Evolutionary conservation across 2,329 filamentous ascomycete species (phyloP).

Genomic region (Pseudophaeomoniella oleicola): DNA sequence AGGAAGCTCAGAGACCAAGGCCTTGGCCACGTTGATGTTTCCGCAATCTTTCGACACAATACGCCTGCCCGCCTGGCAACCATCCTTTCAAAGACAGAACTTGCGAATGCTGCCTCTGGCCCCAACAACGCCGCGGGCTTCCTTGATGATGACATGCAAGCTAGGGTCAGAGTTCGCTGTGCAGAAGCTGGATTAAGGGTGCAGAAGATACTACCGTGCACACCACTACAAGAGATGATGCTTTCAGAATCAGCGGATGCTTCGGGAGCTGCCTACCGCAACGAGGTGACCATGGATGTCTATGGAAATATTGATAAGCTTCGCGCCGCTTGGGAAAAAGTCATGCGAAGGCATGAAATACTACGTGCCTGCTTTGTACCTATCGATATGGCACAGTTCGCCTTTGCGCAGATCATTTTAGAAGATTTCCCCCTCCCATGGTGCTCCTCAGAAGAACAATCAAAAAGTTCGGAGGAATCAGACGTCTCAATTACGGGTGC

Average conservation of each 20-base stretch:
- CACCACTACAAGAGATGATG: constrained; percentile 80
- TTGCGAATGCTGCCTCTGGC: neutral
- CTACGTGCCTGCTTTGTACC: constrained; percentile 61
- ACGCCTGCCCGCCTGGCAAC: constrained; percentile 48
- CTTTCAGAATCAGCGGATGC: constrained; percentile 40
- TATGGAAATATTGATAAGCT: constrained; percentile 35
- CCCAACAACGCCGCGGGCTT: neutral
- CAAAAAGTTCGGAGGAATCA: too few species aligned
- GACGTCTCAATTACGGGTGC: neutral
- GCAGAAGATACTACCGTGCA: constrained; percentile 58
- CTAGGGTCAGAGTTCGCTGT: constrained; percentile 20
- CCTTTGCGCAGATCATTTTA: constrained; percentile 62
- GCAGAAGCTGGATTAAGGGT: constrained; percentile 21
- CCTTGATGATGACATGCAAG: constrained; percentile 11
- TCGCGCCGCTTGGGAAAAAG: constrained; percentile 43
- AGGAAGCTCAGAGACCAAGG: constrained; percentile 36
- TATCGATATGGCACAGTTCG: constrained; percentile 43
- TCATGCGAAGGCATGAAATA: constrained; percentile 57
- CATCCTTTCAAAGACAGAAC: neutral
- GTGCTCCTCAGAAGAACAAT: too few species aligned
- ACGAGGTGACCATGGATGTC: constrained; percentile 53
- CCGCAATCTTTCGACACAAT: constrained; percentile 52
- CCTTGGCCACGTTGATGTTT: constrained; percentile 44
- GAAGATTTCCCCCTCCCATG: constrained; percentile 29
- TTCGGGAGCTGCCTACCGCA: constrained; percentile 48